Conservation (phyloP, 805 yeast species). For the Lipomyces starkeyi region DNA sequence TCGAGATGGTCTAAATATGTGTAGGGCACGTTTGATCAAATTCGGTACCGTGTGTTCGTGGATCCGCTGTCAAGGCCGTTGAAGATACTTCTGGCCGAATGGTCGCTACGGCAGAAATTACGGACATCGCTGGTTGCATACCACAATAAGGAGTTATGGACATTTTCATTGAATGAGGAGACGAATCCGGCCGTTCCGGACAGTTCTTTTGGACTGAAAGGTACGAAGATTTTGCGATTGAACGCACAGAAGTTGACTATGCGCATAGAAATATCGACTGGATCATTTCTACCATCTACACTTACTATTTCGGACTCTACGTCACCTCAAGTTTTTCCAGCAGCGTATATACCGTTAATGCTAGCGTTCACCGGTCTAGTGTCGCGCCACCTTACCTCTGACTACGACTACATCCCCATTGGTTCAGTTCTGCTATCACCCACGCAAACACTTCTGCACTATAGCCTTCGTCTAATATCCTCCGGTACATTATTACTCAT, state of each 20-base stretch:
- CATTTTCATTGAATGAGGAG: conserved; percentile 31
- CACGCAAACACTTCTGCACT: conserved; percentile 16
- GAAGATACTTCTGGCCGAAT: conserved; percentile 32
- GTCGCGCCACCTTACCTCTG: conserved; percentile 27
- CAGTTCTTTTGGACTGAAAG: conserved; percentile 32
- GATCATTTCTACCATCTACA: conserved; percentile 36
- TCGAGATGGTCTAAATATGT: background rate
- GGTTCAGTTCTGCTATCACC: conserved; percentile 33
- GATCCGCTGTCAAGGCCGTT: conserved; percentile 36
- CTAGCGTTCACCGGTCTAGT: conserved; percentile 31
- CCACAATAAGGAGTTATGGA: conserved; percentile 36
- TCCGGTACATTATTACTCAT: conserved; percentile 33
- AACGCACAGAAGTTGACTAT: background rate
- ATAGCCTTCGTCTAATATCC: conserved; percentile 27
- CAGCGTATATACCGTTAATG: conserved; percentile 36
- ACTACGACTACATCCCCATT: conserved; percentile 34
- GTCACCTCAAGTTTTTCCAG: conserved; percentile 33
- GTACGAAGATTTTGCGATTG: conserved; percentile 12
- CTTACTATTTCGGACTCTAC: conserved; percentile 25
- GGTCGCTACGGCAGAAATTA: conserved; percentile 31
- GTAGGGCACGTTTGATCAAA: conserved; percentile 34
- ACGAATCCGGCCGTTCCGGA: conserved; percentile 30
- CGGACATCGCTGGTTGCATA: conserved; percentile 29
- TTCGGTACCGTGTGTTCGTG: conserved; percentile 34
- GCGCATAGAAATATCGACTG: conserved; percentile 35